Conservation (phyloP, 129 eudicot genomes). For the Flaveria trinervia region DNA sequence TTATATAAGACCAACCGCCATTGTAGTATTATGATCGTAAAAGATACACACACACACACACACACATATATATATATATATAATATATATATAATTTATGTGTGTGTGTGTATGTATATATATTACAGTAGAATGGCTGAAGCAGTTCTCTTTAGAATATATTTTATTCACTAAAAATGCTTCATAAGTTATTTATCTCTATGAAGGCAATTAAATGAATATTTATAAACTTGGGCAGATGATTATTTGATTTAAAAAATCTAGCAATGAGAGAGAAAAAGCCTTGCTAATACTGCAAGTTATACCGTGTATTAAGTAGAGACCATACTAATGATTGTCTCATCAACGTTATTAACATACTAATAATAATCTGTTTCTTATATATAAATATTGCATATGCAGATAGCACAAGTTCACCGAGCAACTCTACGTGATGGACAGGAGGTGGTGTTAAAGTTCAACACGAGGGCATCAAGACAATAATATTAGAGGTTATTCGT, state of each 20-base stretch:
- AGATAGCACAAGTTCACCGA: slow-evolving; percentile 98
- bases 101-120: background rate
- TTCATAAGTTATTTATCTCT: background rate
- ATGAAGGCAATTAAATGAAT: background rate
- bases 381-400: slow-evolving; percentile 11
- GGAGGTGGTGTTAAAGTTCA: slow-evolving; percentile 94
- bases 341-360: background rate
- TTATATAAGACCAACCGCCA: slow-evolving; percentile 11
- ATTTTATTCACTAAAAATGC: background rate
- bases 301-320: slow-evolving; percentile 4
- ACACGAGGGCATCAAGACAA: slow-evolving; percentile 79
- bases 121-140: background rate
- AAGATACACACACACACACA: background rate
- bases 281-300: slow-evolving; percentile 1
- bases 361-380: background rate
- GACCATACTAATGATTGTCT: background rate
- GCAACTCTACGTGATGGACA: slow-evolving; percentile 78
- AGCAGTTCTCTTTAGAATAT: background rate
- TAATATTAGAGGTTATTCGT: slow-evolving; percentile 69
- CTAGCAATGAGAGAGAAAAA: background rate
- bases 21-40: background rate
- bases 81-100: background rate
- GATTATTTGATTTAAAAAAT: background rate
- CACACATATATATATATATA: background rate
- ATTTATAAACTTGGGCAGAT: background rate